Evolutionary conservation across 257 asterid genomes (phyloP).

Genomic region (Solanum clarkiae): DNA sequence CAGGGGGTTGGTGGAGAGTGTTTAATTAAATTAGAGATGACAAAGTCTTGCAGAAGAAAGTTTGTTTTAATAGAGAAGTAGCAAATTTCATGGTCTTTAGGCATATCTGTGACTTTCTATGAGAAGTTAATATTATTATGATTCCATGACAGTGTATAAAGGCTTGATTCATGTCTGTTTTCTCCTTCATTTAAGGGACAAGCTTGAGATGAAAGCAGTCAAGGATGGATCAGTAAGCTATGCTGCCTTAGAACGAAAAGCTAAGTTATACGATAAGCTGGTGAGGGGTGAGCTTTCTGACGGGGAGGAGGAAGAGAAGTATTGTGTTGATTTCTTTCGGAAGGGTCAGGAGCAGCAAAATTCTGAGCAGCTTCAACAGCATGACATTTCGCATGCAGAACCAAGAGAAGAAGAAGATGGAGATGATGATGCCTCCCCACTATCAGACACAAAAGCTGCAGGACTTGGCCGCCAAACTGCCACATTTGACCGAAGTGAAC

Average conservation of each 20-base stretch:
- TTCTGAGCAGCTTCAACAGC: conserved; percentile 16
- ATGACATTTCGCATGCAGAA: conserved; percentile 16
- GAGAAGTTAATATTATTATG: neutral
- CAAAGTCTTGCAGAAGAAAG: neutral
- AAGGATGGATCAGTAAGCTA: conserved; percentile 84
- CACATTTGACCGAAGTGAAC: conserved; percentile 59
- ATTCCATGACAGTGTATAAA: neutral
- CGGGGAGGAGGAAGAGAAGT: conserved; percentile 86
- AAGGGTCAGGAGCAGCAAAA: conserved; percentile 50
- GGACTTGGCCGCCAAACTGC: conserved; percentile 49
- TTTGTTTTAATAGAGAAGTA: neutral
- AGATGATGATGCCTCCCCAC: conserved; percentile 26
- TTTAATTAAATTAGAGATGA: neutral
- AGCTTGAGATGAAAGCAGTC: conserved; percentile 85
- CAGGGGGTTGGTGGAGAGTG: neutral
- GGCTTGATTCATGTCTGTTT: neutral
- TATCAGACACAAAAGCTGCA: conserved; percentile 31
- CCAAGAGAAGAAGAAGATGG: conserved; percentile 27
- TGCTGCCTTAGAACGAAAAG: conserved; percentile 87
- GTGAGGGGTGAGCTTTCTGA: conserved; percentile 82
- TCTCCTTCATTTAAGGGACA: conserved; percentile 48
- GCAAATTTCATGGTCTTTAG: neutral
- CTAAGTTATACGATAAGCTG: conserved; percentile 69
- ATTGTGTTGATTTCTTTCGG: conserved; percentile 86
- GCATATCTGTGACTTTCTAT: neutral